These are phyloP conservation scores for Jaminaea rosea DNA, from an alignment of 1,284 basidiomycete genomes.

Conservation along the genomic window DNA sequence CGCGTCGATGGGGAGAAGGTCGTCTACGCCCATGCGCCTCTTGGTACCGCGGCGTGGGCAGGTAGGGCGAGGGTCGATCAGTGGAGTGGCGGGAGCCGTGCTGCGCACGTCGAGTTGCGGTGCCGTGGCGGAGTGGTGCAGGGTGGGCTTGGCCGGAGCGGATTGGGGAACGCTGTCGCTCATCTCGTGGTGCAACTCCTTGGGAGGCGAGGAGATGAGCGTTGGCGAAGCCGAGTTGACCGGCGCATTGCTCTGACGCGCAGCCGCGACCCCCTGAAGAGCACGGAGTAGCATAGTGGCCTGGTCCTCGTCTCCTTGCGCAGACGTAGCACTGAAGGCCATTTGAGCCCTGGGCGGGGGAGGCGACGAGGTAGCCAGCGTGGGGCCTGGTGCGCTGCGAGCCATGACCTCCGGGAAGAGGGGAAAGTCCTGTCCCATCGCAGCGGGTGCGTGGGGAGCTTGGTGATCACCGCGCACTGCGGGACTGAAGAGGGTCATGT, in stretches of 20 bases:
- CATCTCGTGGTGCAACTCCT: not conserved
- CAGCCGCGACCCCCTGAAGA: constrained; percentile 2
- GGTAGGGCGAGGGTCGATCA: not conserved
- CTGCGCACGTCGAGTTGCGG: constrained; percentile 8
- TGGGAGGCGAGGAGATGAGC: not conserved
- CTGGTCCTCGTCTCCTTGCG: constrained; percentile 16
- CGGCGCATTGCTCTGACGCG: not conserved
- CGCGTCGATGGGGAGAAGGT: constrained; percentile 43
- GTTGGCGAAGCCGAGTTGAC: constrained; percentile 3
- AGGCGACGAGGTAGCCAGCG: no score
- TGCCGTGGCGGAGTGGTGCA: not conserved
- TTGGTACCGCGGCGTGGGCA: constrained; percentile 21
- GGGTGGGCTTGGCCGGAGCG: not conserved
- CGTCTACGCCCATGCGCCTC: constrained; percentile 31
- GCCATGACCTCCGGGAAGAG: constrained; percentile 22
- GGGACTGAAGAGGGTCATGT: constrained; percentile 6
- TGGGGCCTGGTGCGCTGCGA: no score
- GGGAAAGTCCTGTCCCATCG: constrained; percentile 16
- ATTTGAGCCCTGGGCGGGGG: constrained; percentile 18
- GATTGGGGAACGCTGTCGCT: not conserved
- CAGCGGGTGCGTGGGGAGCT: constrained; percentile 15
- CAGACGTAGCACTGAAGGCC: constrained; percentile 21
- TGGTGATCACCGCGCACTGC: constrained; percentile 19
- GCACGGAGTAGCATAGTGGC: constrained; percentile 24
- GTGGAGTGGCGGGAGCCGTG: not conserved